Conservation (phyloP, 345 rosid species). For the Sapria himalayana region DNA sequence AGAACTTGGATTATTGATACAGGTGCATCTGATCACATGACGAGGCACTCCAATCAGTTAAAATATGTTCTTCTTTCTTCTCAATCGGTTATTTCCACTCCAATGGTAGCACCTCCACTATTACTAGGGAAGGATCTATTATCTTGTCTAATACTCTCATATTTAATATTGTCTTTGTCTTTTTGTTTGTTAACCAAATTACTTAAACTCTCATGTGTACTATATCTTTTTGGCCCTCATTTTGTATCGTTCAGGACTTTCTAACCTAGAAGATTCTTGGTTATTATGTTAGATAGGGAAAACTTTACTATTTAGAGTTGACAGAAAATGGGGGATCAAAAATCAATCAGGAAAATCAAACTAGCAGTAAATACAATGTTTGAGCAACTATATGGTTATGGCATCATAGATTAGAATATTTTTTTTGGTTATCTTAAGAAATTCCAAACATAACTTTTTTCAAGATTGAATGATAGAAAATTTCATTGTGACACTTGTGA, state of each 20-base stretch:
- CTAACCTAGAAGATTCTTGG: slow-evolving; percentile 1
- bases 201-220: too few relatives aligned
- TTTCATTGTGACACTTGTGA: background rate
- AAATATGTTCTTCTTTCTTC: too few relatives aligned
- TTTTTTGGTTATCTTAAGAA: slow-evolving; percentile 1
- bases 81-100: too few relatives aligned
- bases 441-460: background rate
- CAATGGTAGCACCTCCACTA: too few relatives aligned
- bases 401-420: background rate
- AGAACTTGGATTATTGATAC: too few relatives aligned
- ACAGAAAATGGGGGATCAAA: background rate
- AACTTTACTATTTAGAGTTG: slow-evolving; percentile 1
- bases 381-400: background rate
- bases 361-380: background rate
- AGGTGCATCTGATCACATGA: too few relatives aligned
- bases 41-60: too few relatives aligned
- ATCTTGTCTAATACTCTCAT: too few relatives aligned
- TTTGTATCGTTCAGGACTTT: too few relatives aligned
- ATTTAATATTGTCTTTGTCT: too few relatives aligned
- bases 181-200: background rate
- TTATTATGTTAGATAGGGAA: background rate
- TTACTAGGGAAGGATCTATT: too few relatives aligned
- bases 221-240: too few relatives aligned
- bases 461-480: background rate
- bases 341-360: background rate